Percentiles rank a stretch among this genome's conserved stretches.
phyloP scores from a whole-genome alignment of 495 filamentous ascomycete species.

The Clavariopsis aquatica region DNA sequence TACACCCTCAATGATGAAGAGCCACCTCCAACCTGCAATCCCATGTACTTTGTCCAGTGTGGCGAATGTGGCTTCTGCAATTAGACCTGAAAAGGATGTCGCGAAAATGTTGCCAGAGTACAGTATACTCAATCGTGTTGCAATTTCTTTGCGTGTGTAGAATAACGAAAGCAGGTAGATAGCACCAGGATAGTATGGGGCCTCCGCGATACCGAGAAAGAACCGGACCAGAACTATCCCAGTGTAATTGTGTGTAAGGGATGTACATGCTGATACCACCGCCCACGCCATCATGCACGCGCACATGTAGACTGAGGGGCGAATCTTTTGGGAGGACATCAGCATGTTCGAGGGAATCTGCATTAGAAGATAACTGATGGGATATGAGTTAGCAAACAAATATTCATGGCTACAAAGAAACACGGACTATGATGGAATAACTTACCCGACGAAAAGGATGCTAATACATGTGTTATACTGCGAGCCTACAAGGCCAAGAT shows the following conservation, averaged over 20 bases:
- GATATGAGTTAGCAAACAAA: background rate
- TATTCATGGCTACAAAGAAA: background rate
- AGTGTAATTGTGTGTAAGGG: constrained; percentile 51
- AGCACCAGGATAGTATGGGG: constrained; percentile 45
- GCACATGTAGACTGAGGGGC: constrained; percentile 44
- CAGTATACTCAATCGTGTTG: constrained; percentile 56
- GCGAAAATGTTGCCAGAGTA: constrained; percentile 41
- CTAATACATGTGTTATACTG: constrained; percentile 62
- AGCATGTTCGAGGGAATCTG: constrained; percentile 30
- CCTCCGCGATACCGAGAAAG: constrained; percentile 44
- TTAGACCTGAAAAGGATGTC: constrained; percentile 52
- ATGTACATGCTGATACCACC: constrained; percentile 51
- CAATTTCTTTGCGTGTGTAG: constrained; percentile 60
- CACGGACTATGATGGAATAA: background rate
- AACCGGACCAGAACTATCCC: constrained; percentile 56
- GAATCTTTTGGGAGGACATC: constrained; percentile 44
- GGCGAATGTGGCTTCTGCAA: constrained; percentile 49
- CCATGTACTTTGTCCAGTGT: constrained; percentile 37
- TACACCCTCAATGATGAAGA: constrained; percentile 44
- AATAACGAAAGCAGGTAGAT: constrained; percentile 60
- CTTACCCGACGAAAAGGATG: constrained; percentile 23
- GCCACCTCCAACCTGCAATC: constrained; percentile 35
- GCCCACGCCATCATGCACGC: constrained; percentile 55
- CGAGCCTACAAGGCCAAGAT: constrained; percentile 49
- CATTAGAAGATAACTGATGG: constrained; percentile 16